Evolutionary conservation across 352 stramenopile species (phyloP).

Genomic region (Globisporangium barbulae): DNA sequence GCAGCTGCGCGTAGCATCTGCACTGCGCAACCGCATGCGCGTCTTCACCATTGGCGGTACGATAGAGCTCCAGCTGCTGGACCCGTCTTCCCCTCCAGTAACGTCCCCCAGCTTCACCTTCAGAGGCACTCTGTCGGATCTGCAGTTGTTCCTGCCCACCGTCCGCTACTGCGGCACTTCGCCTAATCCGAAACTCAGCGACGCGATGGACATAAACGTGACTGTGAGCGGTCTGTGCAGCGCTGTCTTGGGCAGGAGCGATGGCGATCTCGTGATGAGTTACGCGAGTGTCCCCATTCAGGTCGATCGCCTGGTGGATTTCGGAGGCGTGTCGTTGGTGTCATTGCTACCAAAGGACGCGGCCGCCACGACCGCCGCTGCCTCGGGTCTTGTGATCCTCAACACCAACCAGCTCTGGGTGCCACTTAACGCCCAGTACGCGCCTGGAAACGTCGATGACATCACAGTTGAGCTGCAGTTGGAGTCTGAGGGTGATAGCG

Average conservation of each 20-base stretch:
- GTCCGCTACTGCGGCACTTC: slow-evolving; percentile 25
- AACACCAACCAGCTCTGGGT: slow-evolving; percentile 11
- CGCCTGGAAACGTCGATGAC: slow-evolving; percentile 17
- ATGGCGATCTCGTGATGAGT: neutral
- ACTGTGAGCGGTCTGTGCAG: slow-evolving; percentile 19
- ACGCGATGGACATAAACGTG: slow-evolving; percentile 10
- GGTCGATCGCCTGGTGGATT: slow-evolving; percentile 14
- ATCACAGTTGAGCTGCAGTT: slow-evolving; percentile 21
- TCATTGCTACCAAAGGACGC: neutral
- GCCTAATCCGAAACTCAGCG: neutral
- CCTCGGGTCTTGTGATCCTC: slow-evolving; percentile 12
- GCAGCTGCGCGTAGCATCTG: slow-evolving; percentile 3
- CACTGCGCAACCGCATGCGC: slow-evolving; percentile 9
- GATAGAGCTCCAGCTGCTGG: neutral
- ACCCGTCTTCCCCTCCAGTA: neutral
- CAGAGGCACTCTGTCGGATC: slow-evolving; percentile 19
- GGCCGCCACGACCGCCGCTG: neutral
- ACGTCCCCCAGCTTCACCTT: slow-evolving; percentile 9
- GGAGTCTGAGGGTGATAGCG: slow-evolving; percentile 1
- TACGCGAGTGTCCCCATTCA: slow-evolving; percentile 18
- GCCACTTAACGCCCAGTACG: slow-evolving; percentile 16
- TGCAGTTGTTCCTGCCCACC: slow-evolving; percentile 19
- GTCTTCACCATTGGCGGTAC: neutral
- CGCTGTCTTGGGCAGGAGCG: neutral
- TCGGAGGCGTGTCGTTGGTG: slow-evolving; percentile 14